Conservation (phyloP, 2,329 filamentous ascomycete species). For the Xylaria sp. region DNA sequence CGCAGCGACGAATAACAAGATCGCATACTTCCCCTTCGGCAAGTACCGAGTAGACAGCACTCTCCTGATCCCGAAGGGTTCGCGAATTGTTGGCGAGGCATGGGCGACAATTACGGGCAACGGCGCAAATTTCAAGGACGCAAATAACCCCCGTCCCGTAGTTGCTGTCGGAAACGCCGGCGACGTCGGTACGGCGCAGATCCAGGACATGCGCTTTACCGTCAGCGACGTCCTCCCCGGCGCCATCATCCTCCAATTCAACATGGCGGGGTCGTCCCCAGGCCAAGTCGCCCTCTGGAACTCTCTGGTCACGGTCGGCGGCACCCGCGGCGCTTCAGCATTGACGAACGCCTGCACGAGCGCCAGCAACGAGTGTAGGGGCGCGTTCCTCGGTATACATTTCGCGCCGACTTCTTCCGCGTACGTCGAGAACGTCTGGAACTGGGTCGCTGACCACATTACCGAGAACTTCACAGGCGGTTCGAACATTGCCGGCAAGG, state of each 20-base stretch:
- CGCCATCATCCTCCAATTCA: constrained; percentile 67
- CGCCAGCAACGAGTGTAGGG: constrained; percentile 55
- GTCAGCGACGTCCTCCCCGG: constrained; percentile 69
- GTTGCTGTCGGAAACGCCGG: constrained; percentile 68
- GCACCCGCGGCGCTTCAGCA: constrained; percentile 50
- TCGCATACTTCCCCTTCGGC: constrained; percentile 67
- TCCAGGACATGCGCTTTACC: constrained; percentile 73
- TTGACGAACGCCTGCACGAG: constrained; percentile 47
- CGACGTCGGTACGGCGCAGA: constrained; percentile 70
- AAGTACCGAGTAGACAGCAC: constrained; percentile 65
- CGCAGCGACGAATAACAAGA: constrained; percentile 54
- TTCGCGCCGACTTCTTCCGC: constrained; percentile 58
- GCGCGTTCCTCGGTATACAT: constrained; percentile 61
- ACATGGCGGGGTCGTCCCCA: constrained; percentile 51
- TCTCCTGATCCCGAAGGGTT: constrained; percentile 60
- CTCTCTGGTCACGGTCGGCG: constrained; percentile 53
- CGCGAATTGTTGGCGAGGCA: constrained; percentile 64
- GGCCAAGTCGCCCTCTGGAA: constrained; percentile 53
- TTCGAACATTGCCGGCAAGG: constrained; percentile 60
- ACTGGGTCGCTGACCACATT: constrained; percentile 64
- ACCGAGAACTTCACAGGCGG: constrained; percentile 60
- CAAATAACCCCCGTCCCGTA: constrained; percentile 64
- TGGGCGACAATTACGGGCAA: constrained; percentile 64
- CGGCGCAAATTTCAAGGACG: constrained; percentile 62
- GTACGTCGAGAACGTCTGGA: constrained; percentile 67